Conservation (phyloP, 2,329 filamentous ascomycete species). For the Colletotrichum euphorbiae region DNA sequence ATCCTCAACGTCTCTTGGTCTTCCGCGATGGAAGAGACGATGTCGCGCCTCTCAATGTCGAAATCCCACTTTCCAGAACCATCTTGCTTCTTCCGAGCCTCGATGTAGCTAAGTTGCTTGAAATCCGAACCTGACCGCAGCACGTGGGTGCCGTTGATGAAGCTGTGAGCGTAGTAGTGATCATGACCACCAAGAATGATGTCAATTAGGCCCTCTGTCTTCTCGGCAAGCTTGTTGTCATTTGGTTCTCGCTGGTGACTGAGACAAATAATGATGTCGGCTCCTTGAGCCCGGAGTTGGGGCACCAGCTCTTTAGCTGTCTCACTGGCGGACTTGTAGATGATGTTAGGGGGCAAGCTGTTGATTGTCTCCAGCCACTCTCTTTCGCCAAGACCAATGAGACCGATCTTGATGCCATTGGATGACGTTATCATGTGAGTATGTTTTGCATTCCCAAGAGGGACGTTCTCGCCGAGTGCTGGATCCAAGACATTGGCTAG, state of each 20-base stretch:
- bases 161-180: constrained; percentile 84
- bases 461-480: constrained; percentile 78
- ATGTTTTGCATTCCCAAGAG: constrained; percentile 80
- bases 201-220: constrained; percentile 80
- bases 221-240: constrained; percentile 84
- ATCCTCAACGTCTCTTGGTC: constrained; percentile 71
- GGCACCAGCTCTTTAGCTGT: constrained; percentile 83
- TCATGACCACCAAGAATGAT: constrained; percentile 91
- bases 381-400: constrained; percentile 87
- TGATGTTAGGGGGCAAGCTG: constrained; percentile 81
- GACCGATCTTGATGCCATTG: constrained; percentile 86
- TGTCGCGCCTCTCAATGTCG: constrained; percentile 79
- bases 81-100: constrained; percentile 71
- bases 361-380: constrained; percentile 95
- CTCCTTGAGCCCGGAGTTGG: constrained; percentile 77
- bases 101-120: constrained; percentile 90
- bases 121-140: constrained; percentile 92
- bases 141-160: constrained; percentile 84
- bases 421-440: constrained; percentile 83
- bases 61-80: constrained; percentile 76
- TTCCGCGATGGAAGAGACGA: constrained; percentile 75
- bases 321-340: constrained; percentile 82
- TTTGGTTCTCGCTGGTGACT: constrained; percentile 92
- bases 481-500: constrained; percentile 90
- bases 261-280: constrained; percentile 84